phyloP scores from a whole-genome alignment of 1,284 basidiomycete genomes.

The Phellopilus nigrolimitatus region DNA sequence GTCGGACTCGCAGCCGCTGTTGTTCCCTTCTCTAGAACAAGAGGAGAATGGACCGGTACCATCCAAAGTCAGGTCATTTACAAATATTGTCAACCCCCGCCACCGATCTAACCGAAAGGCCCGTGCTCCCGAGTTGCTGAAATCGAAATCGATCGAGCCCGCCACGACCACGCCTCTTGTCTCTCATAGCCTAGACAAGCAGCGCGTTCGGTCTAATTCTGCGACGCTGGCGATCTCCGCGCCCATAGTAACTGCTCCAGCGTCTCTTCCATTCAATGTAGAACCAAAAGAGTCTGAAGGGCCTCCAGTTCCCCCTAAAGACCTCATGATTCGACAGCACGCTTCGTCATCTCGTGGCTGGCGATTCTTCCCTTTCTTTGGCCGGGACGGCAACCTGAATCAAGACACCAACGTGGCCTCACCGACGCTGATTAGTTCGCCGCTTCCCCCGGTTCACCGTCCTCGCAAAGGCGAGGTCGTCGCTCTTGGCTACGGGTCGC shows the following conservation, averaged over 20 bases:
- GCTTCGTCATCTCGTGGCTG: slow-evolving; percentile 4
- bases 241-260: slow-evolving; percentile 1
- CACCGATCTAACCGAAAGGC: slow-evolving; percentile 1
- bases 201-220: slow-evolving; percentile 5
- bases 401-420: too few relatives aligned
- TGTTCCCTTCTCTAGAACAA: neutral
- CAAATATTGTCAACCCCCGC: neutral
- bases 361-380: slow-evolving; percentile 10
- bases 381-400: too few relatives aligned
- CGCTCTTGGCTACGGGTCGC: slow-evolving; percentile 65
- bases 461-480: slow-evolving; percentile 46
- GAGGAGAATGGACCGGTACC: neutral
- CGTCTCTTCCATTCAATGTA: neutral
- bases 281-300: neutral
- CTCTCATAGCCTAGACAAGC: slow-evolving; percentile 1
- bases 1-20: slow-evolving; percentile 6
- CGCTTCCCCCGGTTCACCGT: slow-evolving; percentile 22
- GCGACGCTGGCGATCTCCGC: slow-evolving; percentile 11
- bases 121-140: slow-evolving; percentile 8
- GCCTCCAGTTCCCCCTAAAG: neutral
- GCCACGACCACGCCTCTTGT: neutral
- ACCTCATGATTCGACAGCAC: neutral
- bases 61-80: slow-evolving; percentile 4
- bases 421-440: too few relatives aligned
- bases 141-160: slow-evolving; percentile 15